Base-by-base conservation (phyloP, 2,329 filamentous ascomycete genomes). In the Cryphonectria parasitica region DNA sequence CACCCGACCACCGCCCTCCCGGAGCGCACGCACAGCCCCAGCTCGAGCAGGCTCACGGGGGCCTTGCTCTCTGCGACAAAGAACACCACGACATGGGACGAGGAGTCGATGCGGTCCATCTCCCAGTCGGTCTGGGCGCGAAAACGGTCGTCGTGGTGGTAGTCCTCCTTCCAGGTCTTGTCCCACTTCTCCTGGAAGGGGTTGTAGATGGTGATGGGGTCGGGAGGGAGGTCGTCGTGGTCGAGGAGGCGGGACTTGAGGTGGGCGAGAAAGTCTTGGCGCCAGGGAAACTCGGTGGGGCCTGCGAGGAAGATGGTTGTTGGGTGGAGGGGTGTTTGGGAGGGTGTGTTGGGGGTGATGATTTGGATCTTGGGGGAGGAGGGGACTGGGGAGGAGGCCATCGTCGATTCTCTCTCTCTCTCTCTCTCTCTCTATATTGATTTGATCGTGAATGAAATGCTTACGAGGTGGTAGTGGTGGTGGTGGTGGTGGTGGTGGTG, bases 51-150 rank as follows among this genome's bases (percentile, higher is more conserved):
- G 45, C 85, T 89, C 36, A 91, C 82, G 1, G 87, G 86, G 10
- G 88, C 87, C 63, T 82, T 79, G 0, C 86, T 88, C 2, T 73
- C 78, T 1, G 82, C 80, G 62, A 87, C 83, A 69, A 91, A 88
- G 76, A 86, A 89, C 68, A 91, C 80, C 34, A 86, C 85, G 8
- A 91, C 79, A 6, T 91, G 75, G 74, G 85, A 82, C 0, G 87
- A 86, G 1, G 73, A 72, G 19, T 87, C 84, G 73, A 88, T 85
- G 77, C 83, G 87, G 22, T 84, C 81, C 1, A 91, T 81, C 79
- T 92, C 90, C 89, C 90, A 91, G 41, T 83, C 78, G 0, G 88
- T 83, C 76, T 92, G 90, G 54, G 84, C 78, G 11, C 77, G 77
- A 78, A 87, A 91, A 10, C 68, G 64, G 0, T 79, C 82, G 2